Conservation (phyloP, 2,329 filamentous ascomycete species). For the Gnomoniopsis sp. region DNA sequence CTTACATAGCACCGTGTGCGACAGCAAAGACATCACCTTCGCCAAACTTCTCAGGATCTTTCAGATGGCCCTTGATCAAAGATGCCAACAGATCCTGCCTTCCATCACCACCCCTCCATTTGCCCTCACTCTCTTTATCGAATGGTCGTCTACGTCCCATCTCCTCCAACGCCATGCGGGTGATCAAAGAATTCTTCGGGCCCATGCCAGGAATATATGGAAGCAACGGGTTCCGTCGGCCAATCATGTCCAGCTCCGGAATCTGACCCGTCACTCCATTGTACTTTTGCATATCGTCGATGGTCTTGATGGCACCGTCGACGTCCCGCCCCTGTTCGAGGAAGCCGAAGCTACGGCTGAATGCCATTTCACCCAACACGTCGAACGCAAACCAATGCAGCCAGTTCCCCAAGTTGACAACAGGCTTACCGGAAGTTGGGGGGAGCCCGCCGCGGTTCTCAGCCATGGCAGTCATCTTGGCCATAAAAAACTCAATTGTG, state of each 20-base stretch:
- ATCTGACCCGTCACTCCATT: constrained; percentile 51
- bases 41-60: constrained; percentile 43
- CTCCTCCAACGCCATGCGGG: constrained; percentile 49
- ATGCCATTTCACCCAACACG: constrained; percentile 50
- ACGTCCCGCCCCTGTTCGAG: constrained; percentile 46
- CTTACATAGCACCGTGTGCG: constrained; percentile 54
- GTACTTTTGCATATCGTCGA: constrained; percentile 50
- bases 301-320: constrained; percentile 48
- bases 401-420: constrained; percentile 46
- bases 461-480: constrained; percentile 38
- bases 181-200: constrained; percentile 44
- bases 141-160: constrained; percentile 44
- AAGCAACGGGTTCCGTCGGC: constrained; percentile 48
- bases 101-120: constrained; percentile 37
- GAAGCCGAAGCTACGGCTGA: constrained; percentile 51
- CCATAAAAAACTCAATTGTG: constrained; percentile 42
- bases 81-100: constrained; percentile 49
- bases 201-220: constrained; percentile 39
- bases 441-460: constrained; percentile 22
- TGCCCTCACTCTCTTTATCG: constrained; percentile 40
- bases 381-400: constrained; percentile 44
- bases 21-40: constrained; percentile 56
- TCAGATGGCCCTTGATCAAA: constrained; percentile 49
- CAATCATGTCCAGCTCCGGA: constrained; percentile 44
- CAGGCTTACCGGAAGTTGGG: constrained; percentile 11